Conservation (phyloP, 768 basidiomycete species). For the Calocybe cyanea region DNA sequence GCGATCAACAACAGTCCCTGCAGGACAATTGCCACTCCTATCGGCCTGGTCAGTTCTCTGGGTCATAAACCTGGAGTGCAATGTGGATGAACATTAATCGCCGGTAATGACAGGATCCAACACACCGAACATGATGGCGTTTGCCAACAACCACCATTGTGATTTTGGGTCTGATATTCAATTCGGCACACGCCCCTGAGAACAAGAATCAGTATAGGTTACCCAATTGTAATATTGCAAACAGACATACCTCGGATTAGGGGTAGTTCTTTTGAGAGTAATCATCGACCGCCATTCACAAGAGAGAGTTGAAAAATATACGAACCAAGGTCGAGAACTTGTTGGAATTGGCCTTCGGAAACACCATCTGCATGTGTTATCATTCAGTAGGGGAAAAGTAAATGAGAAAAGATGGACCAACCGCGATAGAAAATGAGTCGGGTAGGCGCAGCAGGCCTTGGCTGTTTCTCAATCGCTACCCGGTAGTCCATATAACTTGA, state of each 20-base stretch:
- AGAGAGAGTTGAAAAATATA: no score
- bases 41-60: constrained; percentile 42
- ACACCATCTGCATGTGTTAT: constrained; percentile 40
- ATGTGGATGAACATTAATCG: background rate
- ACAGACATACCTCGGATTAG: constrained; percentile 47
- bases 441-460: constrained; percentile 29
- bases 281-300: no score
- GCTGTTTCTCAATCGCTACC: constrained; percentile 39
- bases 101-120: background rate
- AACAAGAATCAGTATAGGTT: background rate
- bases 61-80: constrained; percentile 28
- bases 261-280: constrained; percentile 44
- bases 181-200: constrained; percentile 57
- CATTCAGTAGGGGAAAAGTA: constrained; percentile 14
- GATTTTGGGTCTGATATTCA: constrained; percentile 60
- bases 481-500: constrained; percentile 53
- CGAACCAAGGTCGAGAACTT: constrained; percentile 54
- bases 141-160: constrained; percentile 82
- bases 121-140: constrained; percentile 56
- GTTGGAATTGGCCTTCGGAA: constrained; percentile 45
- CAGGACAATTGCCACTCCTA: constrained; percentile 66
- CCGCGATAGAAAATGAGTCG: constrained; percentile 74
- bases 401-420: constrained; percentile 20
- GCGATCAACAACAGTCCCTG: constrained; percentile 75
- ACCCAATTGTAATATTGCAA: background rate